phyloP scores from a whole-genome alignment of 2,329 filamentous ascomycete genomes.

The Sclerotinia sclerotiorum region DNA sequence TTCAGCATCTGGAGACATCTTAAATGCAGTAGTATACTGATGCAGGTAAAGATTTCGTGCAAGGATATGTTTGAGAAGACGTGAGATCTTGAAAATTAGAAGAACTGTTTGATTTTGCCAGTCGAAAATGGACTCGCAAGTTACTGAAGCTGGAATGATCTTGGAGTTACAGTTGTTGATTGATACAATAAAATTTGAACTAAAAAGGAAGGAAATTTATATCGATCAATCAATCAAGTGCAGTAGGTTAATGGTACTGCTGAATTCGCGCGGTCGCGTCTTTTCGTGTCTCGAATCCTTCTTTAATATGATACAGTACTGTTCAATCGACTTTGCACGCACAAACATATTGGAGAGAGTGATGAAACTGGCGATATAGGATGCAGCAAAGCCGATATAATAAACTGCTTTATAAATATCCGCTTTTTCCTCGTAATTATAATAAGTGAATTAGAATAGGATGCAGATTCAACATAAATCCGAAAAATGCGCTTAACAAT shows the following conservation, averaged over 20 bases:
- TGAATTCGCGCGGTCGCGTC: constrained; percentile 13
- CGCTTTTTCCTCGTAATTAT: neutral
- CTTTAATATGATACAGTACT: neutral
- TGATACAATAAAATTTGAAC: neutral
- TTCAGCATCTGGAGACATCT: constrained; percentile 13
- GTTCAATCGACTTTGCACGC: neutral
- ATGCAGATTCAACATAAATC: too few relatives aligned
- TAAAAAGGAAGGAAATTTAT: neutral
- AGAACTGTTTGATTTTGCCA: neutral
- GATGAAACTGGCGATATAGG: neutral
- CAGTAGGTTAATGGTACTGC: neutral
- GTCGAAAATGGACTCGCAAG: neutral
- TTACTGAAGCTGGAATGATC: neutral
- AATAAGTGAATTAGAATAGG: neutral
- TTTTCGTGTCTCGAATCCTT: constrained; percentile 8
- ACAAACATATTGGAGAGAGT: neutral
- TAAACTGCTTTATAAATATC: neutral
- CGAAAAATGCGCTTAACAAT: too few relatives aligned
- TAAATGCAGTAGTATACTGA: neutral
- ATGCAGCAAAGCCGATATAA: neutral
- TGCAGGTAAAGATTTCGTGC: neutral
- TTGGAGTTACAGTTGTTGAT: constrained; percentile 8
- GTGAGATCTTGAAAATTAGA: neutral
- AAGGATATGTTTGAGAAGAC: neutral
- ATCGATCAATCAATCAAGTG: constrained; percentile 1